Percentiles rank a stretch among this genome's conserved stretches.
Conservation (phyloP, 108 stramenopile genomes). For the Epipyxis sp. region DNA sequence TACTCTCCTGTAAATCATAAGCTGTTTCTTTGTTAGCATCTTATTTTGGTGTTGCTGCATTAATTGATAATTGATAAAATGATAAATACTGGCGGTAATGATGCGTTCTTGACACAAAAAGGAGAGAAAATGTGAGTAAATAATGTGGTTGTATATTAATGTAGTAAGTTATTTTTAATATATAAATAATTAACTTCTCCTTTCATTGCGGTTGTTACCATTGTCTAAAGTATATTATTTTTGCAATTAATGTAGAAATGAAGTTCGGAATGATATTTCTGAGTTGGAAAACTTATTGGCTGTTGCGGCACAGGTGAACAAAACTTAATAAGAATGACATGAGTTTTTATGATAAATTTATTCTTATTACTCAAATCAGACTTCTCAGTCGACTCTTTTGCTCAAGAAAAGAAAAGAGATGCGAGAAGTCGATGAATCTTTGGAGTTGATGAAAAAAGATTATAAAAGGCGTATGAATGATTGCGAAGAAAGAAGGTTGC, state of each 20-base stretch:
- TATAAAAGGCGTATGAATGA: constrained; percentile 50
- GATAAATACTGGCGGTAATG: not conserved
- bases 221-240: not conserved
- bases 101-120: constrained; percentile 18
- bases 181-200: not conserved
- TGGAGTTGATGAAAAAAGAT: constrained; percentile 62
- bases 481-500: constrained; percentile 23
- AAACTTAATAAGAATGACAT: not conserved
- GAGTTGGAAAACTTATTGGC: constrained; percentile 11
- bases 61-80: not conserved
- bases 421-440: constrained; percentile 60
- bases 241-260: not conserved
- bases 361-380: constrained; percentile 37
- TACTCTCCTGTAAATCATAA: too few relatives aligned
- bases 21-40: too few relatives aligned
- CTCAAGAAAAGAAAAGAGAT: constrained; percentile 64
- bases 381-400: constrained; percentile 59
- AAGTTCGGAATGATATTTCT: constrained; percentile 10
- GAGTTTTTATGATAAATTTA: not conserved
- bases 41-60: too few relatives aligned
- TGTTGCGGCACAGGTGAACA: constrained; percentile 14
- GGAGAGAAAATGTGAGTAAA: constrained; percentile 24
- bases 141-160: not conserved
- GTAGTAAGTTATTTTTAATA: constrained; percentile 11
- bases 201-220: not conserved